These are phyloP conservation scores for Trichoderma simmonsii DNA, from an alignment of 2,329 filamentous ascomycete species.

Conservation along the genomic window DNA sequence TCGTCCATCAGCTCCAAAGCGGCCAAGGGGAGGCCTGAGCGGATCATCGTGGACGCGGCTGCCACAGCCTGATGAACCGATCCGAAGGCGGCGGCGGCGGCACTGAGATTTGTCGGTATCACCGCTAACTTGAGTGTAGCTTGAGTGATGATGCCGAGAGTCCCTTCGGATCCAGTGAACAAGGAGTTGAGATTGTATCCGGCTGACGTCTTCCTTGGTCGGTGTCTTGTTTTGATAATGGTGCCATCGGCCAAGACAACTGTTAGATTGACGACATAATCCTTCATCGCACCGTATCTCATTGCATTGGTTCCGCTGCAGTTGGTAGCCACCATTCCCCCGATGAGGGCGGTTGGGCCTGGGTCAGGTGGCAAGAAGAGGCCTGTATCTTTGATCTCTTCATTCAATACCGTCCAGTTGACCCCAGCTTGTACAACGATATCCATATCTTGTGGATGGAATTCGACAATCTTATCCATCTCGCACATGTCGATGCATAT, in stretches of 20 bases:
- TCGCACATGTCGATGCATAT: conserved; percentile 66
- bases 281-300: conserved; percentile 72
- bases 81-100: conserved; percentile 61
- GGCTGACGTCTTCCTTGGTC: conserved; percentile 66
- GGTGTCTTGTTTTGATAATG: conserved; percentile 61
- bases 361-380: conserved; percentile 71
- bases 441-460: conserved; percentile 68
- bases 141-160: conserved; percentile 68
- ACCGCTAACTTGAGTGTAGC: conserved; percentile 65
- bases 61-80: conserved; percentile 59
- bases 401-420: conserved; percentile 65
- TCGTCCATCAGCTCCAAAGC: conserved; percentile 64
- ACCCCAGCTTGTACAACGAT: conserved; percentile 68
- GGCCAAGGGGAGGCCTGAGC: conserved; percentile 62
- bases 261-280: conserved; percentile 69
- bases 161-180: conserved; percentile 70
- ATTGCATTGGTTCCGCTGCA: conserved; percentile 61
- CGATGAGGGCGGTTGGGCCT: conserved; percentile 56
- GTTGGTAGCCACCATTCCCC: conserved; percentile 64
- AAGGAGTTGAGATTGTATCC: conserved; percentile 69
- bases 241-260: conserved; percentile 68
- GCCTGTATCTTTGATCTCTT: conserved; percentile 57
- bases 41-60: conserved; percentile 62
- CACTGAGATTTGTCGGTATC: conserved; percentile 60
- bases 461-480: conserved; percentile 64